phyloP scores from a whole-genome alignment of 1,139 yeast species.

The Blastobotrys proliferans region DNA sequence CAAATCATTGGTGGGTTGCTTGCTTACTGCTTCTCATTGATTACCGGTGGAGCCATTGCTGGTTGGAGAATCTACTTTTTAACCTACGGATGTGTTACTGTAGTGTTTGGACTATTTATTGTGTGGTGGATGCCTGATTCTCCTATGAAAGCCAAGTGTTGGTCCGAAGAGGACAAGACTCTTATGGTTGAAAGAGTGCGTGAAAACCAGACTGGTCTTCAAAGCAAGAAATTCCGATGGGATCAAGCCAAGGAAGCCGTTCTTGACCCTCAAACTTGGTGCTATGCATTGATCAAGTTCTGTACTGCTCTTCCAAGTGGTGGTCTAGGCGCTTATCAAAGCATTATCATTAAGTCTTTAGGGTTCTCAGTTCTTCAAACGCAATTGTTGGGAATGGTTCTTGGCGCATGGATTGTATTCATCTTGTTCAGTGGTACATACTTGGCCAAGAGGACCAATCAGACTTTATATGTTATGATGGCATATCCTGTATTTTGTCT shows the following conservation, averaged over 20 bases:
- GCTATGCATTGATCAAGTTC: slow-evolving; percentile 34
- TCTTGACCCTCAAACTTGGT: slow-evolving; percentile 41
- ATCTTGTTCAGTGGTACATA: slow-evolving; percentile 12
- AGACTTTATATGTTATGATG: slow-evolving; percentile 10
- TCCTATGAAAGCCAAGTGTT: slow-evolving; percentile 48
- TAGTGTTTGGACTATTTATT: slow-evolving; percentile 44
- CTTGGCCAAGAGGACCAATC: slow-evolving; percentile 7
- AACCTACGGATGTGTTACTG: slow-evolving; percentile 42
- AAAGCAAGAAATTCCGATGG: slow-evolving; percentile 46
- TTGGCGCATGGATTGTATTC: slow-evolving; percentile 12
- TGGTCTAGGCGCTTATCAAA: slow-evolving; percentile 23
- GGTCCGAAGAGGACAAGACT: slow-evolving; percentile 42
- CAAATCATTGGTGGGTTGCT: slow-evolving; percentile 22
- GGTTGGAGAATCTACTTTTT: slow-evolving; percentile 48
- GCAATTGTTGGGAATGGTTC: slow-evolving; percentile 15
- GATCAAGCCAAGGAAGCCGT: slow-evolving; percentile 45
- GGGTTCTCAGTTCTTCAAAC: slow-evolving; percentile 17
- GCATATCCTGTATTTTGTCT: slow-evolving; percentile 11
- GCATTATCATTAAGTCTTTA: slow-evolving; percentile 15
- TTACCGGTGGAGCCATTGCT: slow-evolving; percentile 31
- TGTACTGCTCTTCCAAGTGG: slow-evolving; percentile 26
- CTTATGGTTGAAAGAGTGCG: slow-evolving; percentile 46
- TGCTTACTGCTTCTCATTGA: slow-evolving; percentile 23
- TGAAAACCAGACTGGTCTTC: slow-evolving; percentile 45
- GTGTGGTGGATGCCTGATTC: slow-evolving; percentile 44